Percentiles rank a stretch among this genome's conserved stretches.
phyloP scores from a whole-genome alignment of 257 asterid genomes.

The Nyctanthes arbortristis region DNA sequence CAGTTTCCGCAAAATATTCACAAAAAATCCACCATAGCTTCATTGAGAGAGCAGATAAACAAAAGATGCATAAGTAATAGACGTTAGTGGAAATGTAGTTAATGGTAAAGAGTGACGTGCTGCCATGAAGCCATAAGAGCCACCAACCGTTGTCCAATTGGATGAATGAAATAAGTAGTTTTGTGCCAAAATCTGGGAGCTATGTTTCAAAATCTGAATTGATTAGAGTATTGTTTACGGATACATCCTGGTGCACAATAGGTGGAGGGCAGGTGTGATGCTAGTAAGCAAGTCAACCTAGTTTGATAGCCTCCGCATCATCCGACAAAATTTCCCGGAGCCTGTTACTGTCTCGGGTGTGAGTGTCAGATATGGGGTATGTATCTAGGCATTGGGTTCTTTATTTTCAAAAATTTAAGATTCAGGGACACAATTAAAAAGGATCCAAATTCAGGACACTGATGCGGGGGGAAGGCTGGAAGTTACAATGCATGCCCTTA shows the following conservation, averaged over 20 bases:
- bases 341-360: conserved; percentile 16
- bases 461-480: no score
- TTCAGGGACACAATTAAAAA: no score
- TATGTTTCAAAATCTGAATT: conserved; percentile 72
- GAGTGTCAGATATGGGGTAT: not conserved
- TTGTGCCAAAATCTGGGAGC: conserved; percentile 91
- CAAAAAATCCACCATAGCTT: conserved; percentile 22
- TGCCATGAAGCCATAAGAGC: conserved; percentile 98
- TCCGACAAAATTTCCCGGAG: conserved; percentile 48
- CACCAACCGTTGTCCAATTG: conserved; percentile 74
- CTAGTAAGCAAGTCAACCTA: conserved; percentile 85
- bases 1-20: not conserved
- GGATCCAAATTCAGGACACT: no score
- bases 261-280: conserved; percentile 89
- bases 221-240: conserved; percentile 67
- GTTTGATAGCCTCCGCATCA: conserved; percentile 47
- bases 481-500: no score
- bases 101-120: conserved; percentile 59
- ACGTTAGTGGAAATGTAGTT: not conserved
- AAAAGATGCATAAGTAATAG: not conserved
- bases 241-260: conserved; percentile 81
- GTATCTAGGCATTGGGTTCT: conserved; percentile 21
- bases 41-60: not conserved
- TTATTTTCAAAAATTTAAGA: no score
- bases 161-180: conserved; percentile 58